Evolutionary conservation across 2,329 filamentous ascomycete genomes (phyloP).

Genomic region (Ceratocystis smalleyi): DNA sequence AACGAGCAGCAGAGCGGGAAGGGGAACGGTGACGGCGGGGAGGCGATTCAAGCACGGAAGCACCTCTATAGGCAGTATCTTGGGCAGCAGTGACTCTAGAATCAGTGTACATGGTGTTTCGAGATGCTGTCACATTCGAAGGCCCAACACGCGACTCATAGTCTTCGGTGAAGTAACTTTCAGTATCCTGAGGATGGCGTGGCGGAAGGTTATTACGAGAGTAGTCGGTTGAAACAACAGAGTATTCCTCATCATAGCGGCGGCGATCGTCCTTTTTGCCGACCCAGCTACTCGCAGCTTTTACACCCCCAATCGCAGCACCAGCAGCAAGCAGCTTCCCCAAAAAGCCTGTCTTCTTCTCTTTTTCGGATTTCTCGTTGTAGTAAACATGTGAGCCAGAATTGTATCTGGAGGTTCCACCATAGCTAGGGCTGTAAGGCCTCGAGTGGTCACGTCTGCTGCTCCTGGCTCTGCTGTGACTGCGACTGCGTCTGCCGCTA

Average conservation of each 20-base stretch:
- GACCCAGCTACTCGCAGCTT: constrained; percentile 43
- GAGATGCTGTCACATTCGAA: constrained; percentile 11
- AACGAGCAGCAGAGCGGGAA: constrained; percentile 24
- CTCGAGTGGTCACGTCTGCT: constrained; percentile 19
- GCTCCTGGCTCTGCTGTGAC: constrained; percentile 13
- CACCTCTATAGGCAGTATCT: constrained; percentile 14
- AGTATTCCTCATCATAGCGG: constrained; percentile 43
- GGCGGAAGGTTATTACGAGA: constrained; percentile 31
- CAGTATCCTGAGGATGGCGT: constrained; percentile 25
- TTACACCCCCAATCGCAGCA: constrained; percentile 46
- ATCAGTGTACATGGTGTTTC: constrained; percentile 14
- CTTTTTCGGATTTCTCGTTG: constrained; percentile 25
- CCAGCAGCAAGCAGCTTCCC: constrained; percentile 45
- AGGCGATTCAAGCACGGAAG: constrained; percentile 5
- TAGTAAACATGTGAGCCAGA: constrained; percentile 50
- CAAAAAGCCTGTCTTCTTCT: constrained; percentile 33
- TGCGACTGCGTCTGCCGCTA: constrained; percentile 26
- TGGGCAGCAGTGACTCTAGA: constrained; percentile 9
- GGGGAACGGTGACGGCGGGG: constrained; percentile 10
- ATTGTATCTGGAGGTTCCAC: constrained; percentile 41
- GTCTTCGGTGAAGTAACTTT: constrained; percentile 39
- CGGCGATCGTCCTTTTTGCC: constrained; percentile 28
- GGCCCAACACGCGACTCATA: constrained; percentile 39
- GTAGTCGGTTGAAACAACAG: constrained; percentile 42
- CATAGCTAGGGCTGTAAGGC: constrained; percentile 25